Base-by-base conservation (phyloP, 352 stramenopile species). In the Phytophthora pseudosyringae region DNA sequence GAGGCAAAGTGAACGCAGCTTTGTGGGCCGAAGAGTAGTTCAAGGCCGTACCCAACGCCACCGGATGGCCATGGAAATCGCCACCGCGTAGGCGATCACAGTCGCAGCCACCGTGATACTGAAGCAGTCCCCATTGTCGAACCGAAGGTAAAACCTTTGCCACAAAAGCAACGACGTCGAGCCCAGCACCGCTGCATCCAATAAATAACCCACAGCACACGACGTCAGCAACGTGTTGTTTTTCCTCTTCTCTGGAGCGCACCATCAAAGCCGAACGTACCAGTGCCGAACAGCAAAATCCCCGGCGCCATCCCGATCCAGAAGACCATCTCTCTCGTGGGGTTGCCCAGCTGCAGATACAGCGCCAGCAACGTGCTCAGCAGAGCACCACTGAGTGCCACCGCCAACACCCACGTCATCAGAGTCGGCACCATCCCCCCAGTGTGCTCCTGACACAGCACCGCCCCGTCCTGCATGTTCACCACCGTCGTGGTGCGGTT, bases 71-170 rank as follows among this genome's bases (percentile, higher is more conserved):
- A 94, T 94, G 26, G 86, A 91, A 40, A 94, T 75, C 9, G 81
- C 74, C 45, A 78, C 67, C 12, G 76, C 61, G 48, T 83, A 91
- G n/a, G 81, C 81, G 53, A 91, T 88, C 29, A 88, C 68, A 4
- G 81, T 90, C 6, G 80, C 80, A 6, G 86, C 78, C n/a, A 89
- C 57, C 4, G 78, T 78, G 49, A 91, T 71, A 33, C 72, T 76
- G n/a, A 90, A 87, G 64, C 83, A 90, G 69, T 94, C 83, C 31
- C 86, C 82, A 45, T 92, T 89, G 66, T 92, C 69, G 40, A 88
- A 88, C 29, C 64, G 53, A 11, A 75, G 61, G 50, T 78, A 84
- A 61, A 78, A 71, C 21, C 58, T 52, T 55, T 91, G 80, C 86
- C 83, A 92, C n/a, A 92, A 11, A 7, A 80, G 47, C 31, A 92